phyloP scores from a whole-genome alignment of 768 basidiomycete genomes.

The Pholiota microspora region DNA sequence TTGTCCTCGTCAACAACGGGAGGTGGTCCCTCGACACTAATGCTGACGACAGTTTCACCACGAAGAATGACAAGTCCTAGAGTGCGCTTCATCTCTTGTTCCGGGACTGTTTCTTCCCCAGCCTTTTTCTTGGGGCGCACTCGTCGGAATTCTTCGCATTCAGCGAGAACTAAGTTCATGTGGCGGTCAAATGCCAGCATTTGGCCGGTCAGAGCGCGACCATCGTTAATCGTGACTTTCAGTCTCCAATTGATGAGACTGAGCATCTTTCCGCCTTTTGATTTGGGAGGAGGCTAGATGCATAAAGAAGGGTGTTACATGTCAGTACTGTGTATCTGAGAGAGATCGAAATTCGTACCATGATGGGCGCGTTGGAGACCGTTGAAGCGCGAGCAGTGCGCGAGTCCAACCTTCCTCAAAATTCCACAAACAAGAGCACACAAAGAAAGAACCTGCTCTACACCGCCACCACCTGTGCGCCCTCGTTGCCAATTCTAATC shows the following conservation, averaged over 20 bases:
- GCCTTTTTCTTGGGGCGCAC: conserved; percentile 91
- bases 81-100: conserved; percentile 94
- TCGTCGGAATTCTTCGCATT: conserved; percentile 96
- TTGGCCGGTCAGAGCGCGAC: conserved; percentile 92
- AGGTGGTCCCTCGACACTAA: conserved; percentile 94
- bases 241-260: conserved; percentile 96
- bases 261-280: conserved; percentile 98
- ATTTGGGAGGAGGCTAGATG: conserved; percentile 88
- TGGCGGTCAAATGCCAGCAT: conserved; percentile 99
- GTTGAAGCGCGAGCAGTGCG: conserved; percentile 19
- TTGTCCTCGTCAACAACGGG: conserved; percentile 89
- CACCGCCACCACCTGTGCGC: not conserved
- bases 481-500: too few relatives aligned
- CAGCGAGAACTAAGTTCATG: conserved; percentile 98
- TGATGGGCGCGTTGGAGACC: conserved; percentile 40
- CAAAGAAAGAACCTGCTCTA: conserved; percentile 8
- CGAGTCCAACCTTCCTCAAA: conserved; percentile 11
- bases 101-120: conserved; percentile 71
- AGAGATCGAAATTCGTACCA: conserved; percentile 39
- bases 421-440: conserved; percentile 19
- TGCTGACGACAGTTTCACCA: conserved; percentile 94
- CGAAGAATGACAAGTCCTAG: conserved; percentile 96
- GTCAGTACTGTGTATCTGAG: not conserved
- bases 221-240: conserved; percentile 96
- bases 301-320: conserved; percentile 14